These are phyloP conservation scores for Cydonia oblonga DNA, from an alignment of 331 rosid genomes.

Conservation along the genomic window DNA sequence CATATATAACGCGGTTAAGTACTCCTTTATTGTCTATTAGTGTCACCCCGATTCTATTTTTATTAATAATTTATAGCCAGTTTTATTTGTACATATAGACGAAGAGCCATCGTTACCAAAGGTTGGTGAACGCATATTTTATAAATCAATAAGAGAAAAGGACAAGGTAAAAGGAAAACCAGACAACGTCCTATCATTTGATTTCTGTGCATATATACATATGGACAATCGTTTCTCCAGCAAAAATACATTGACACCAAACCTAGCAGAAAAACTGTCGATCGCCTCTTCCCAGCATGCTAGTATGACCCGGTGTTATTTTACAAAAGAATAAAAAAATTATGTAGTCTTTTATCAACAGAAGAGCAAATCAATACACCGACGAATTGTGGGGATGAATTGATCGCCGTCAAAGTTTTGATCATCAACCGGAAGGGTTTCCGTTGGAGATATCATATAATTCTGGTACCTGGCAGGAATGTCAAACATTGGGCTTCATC, in stretches of 20 bases:
- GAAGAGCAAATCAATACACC: constrained; percentile 1
- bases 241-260: not conserved
- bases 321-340: constrained; percentile 24
- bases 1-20: too few species aligned
- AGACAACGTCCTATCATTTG: not conserved
- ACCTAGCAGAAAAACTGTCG: not conserved
- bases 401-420: not conserved
- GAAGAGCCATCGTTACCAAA: not conserved
- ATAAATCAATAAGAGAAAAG: not conserved
- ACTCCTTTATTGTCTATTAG: too few species aligned
- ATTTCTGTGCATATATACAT: constrained; percentile 8
- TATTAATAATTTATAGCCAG: too few species aligned
- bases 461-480: not conserved
- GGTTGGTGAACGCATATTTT: not conserved
- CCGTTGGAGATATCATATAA: not conserved
- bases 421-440: constrained; percentile 5
- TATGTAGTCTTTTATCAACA: not conserved
- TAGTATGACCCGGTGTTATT: not conserved
- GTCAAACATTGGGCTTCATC: constrained; percentile 12
- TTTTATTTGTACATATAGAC: too few species aligned
- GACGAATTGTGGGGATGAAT: not conserved
- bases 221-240: not conserved
- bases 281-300: constrained; percentile 1
- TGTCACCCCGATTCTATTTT: too few species aligned
- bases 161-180: not conserved